Conservation (phyloP, 306 rosid species). For the Rosa persica region DNA sequence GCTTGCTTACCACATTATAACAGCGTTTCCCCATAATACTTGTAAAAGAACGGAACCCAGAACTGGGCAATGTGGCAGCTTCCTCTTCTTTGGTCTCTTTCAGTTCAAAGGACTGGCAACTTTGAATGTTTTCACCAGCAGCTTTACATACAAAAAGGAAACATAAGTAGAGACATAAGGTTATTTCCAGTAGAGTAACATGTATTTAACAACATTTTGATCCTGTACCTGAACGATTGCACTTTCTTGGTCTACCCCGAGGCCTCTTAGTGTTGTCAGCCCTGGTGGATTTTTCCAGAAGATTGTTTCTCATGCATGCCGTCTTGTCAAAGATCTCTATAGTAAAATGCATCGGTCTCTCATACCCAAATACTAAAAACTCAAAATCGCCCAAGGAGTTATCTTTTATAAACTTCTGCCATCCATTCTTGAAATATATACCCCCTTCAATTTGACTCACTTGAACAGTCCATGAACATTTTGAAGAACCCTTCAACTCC, state of each 20-base stretch:
- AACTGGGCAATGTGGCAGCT: not conserved
- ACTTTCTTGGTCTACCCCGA: not conserved
- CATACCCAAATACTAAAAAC: slow-evolving; percentile 9
- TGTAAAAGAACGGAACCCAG: not conserved
- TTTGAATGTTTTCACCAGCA: not conserved
- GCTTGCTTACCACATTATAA: not conserved
- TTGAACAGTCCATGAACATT: slow-evolving; percentile 4
- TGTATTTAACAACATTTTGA: not conserved
- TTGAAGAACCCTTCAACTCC: not conserved
- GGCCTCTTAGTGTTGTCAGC: not conserved
- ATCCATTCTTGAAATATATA: slow-evolving; percentile 19
- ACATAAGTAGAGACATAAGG: not conserved
- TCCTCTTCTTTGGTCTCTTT: not conserved
- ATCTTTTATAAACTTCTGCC: slow-evolving; percentile 16
- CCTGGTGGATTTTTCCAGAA: not conserved
- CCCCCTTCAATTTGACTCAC: not conserved
- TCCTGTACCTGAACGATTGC: not conserved
- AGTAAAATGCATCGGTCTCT: slow-evolving; percentile 6
- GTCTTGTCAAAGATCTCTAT: slow-evolving; percentile 1
- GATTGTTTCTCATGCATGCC: not conserved
- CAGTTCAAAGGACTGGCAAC: not conserved
- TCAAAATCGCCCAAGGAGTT: slow-evolving; percentile 15
- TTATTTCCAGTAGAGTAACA: not conserved
- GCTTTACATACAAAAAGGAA: not conserved
- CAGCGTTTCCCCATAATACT: not conserved